Conservation (phyloP, 805 yeast species). For the Zygosaccharomyces bisporus region DNA sequence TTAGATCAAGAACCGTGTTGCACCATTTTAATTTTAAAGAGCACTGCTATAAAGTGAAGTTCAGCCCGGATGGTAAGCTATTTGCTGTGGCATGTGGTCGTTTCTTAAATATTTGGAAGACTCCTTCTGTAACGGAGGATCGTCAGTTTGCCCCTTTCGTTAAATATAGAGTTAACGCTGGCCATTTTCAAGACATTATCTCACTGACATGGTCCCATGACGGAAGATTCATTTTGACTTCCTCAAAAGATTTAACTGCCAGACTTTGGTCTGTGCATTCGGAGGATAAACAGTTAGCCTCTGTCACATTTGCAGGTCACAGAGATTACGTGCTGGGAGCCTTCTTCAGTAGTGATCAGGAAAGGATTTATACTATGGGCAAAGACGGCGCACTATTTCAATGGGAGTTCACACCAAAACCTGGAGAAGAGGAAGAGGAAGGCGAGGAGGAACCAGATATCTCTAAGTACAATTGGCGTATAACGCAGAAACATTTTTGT, state of each 20-base stretch:
- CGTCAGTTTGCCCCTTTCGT: slow-evolving; percentile 95
- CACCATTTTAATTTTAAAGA: slow-evolving; percentile 94
- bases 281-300: slow-evolving; percentile 63
- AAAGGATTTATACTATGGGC: slow-evolving; percentile 83
- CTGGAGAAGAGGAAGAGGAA: slow-evolving; percentile 44
- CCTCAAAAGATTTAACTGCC: slow-evolving; percentile 88
- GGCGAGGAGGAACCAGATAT: slow-evolving; percentile 41
- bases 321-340: slow-evolving; percentile 84
- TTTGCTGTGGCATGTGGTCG: slow-evolving; percentile 85
- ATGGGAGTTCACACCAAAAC: slow-evolving; percentile 78
- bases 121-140: slow-evolving; percentile 76
- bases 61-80: slow-evolving; percentile 82
- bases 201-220: slow-evolving; percentile 87
- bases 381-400: slow-evolving; percentile 91
- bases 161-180: slow-evolving; percentile 84
- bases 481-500: slow-evolving; percentile 70
- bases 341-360: slow-evolving; percentile 84
- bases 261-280: slow-evolving; percentile 73
- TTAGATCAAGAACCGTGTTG: slow-evolving; percentile 72
- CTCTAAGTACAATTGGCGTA: slow-evolving; percentile 68
- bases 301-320: slow-evolving; percentile 88
- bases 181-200: slow-evolving; percentile 80
- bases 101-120: slow-evolving; percentile 88
- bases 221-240: slow-evolving; percentile 78
- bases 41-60: slow-evolving; percentile 65